Evolutionary conservation across 1,284 basidiomycete genomes (phyloP).

Genomic region (Coriolopsis trogii): DNA sequence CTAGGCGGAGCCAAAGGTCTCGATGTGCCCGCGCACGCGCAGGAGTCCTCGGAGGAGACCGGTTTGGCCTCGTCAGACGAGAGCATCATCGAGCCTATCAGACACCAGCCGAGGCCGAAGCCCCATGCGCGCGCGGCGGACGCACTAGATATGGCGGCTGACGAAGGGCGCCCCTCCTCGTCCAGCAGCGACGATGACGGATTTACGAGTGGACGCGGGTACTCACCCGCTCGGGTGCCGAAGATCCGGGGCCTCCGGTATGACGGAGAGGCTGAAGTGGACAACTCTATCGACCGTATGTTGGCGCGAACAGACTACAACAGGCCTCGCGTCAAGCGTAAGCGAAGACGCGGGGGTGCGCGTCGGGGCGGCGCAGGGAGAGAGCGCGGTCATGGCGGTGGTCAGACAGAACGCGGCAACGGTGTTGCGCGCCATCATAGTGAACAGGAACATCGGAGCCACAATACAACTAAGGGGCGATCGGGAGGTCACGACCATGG

Average conservation of each 20-base stretch:
- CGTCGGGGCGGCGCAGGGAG: slow-evolving; percentile 3
- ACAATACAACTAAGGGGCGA: no score
- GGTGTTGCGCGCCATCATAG: no score
- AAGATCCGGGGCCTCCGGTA: background rate
- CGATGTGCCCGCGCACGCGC: background rate
- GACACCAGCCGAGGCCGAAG: slow-evolving; percentile 16
- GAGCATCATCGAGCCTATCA: slow-evolving; percentile 18
- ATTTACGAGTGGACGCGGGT: slow-evolving; percentile 6
- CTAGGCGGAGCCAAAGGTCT: background rate
- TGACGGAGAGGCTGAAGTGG: slow-evolving; percentile 23
- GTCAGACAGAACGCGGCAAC: no score
- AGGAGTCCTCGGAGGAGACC: background rate
- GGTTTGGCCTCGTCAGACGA: slow-evolving; percentile 2
- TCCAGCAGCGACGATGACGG: slow-evolving; percentile 8
- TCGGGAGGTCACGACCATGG: background rate
- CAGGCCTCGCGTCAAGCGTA: background rate
- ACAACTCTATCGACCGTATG: slow-evolving; percentile 33
- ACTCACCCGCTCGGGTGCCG: background rate
- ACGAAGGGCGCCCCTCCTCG: background rate
- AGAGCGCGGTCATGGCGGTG: slow-evolving; percentile 1
- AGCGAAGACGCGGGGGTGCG: background rate
- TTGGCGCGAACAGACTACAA: slow-evolving; percentile 25
- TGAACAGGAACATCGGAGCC: no score
- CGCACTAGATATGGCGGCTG: slow-evolving; percentile 2
- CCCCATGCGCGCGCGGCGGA: background rate